A percentile compares a stretch with the other conserved stretches of the same genome.
These are phyloP conservation scores for Blumeria hordei DNA, from an alignment of 2,329 filamentous ascomycete genomes.

Conservation along the genomic window DNA sequence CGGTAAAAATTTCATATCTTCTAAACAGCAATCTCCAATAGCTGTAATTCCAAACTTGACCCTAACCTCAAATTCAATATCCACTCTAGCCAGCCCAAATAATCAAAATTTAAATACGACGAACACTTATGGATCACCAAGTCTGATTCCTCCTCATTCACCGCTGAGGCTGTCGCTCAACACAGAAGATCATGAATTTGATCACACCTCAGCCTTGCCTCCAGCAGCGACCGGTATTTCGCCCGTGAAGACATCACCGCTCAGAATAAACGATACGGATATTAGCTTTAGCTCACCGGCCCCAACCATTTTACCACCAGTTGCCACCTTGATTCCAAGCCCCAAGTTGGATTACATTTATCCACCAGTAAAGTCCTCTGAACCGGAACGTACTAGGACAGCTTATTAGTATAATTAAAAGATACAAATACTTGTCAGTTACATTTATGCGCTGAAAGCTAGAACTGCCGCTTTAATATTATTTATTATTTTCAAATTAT, in stretches of 20 bases:
- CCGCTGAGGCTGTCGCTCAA: constrained; percentile 3
- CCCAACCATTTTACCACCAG: constrained; percentile 29
- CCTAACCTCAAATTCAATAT: background rate
- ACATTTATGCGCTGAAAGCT: too few species aligned
- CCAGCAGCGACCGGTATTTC: constrained; percentile 18
- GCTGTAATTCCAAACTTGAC: background rate
- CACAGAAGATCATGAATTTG: constrained; percentile 3
- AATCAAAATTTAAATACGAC: constrained; percentile 3
- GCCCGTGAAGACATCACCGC: constrained; percentile 21
- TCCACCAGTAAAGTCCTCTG: constrained; percentile 29
- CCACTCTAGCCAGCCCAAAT: constrained; percentile 4
- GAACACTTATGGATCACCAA: background rate
- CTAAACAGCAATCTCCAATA: background rate
- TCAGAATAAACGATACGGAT: constrained; percentile 11
- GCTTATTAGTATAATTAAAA: too few species aligned
- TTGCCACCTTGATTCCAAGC: constrained; percentile 31
- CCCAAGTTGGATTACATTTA: constrained; percentile 31
- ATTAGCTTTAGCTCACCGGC: constrained; percentile 10
- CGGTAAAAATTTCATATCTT: too few species aligned
- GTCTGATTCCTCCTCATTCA: constrained; percentile 3
- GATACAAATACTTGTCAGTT: too few species aligned
- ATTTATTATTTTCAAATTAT: too few species aligned
- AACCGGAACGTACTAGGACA: constrained; percentile 4
- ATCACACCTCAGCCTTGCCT: constrained; percentile 11
- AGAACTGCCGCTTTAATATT: too few species aligned